Conservation (phyloP, 495 filamentous ascomycete genomes). For the Aspergillus hancockii region DNA sequence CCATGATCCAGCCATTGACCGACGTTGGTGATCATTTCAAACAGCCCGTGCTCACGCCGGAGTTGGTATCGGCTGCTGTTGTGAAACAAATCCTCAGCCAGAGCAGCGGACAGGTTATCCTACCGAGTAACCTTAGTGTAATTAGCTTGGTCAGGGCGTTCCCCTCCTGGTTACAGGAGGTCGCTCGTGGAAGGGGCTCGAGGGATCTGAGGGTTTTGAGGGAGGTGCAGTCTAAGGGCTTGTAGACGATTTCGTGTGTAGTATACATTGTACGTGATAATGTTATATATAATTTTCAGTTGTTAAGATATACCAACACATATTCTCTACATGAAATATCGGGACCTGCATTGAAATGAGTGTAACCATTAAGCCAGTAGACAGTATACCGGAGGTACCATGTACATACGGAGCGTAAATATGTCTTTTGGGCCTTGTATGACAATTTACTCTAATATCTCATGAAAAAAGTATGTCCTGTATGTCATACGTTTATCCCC, state of each 20-base stretch:
- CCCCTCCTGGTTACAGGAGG: conserved; percentile 45
- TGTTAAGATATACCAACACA: neutral
- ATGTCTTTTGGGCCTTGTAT: neutral
- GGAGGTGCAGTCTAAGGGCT: neutral
- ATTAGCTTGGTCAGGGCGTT: conserved; percentile 37
- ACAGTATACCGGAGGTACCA: neutral
- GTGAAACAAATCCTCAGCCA: conserved; percentile 44
- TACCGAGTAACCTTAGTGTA: conserved; percentile 26
- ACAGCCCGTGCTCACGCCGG: conserved; percentile 38
- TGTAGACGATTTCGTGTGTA: neutral
- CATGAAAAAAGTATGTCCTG: too few species aligned
- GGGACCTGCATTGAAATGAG: too few species aligned
- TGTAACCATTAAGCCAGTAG: neutral
- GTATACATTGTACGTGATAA: neutral
- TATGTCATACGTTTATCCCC: too few species aligned
- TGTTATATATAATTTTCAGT: neutral
- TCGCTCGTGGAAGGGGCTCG: conserved; percentile 31
- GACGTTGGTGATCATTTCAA: conserved; percentile 39
- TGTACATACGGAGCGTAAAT: neutral
- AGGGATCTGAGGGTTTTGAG: conserved; percentile 15
- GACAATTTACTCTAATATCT: too few species aligned
- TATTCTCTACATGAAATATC: too few species aligned
- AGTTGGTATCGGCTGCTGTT: conserved; percentile 40
- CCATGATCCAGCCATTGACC: conserved; percentile 44
- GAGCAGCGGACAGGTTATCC: conserved; percentile 43